These are phyloP conservation scores for Gossypium stocksii DNA, from an alignment of 345 rosid genomes.

Conservation along the genomic window DNA sequence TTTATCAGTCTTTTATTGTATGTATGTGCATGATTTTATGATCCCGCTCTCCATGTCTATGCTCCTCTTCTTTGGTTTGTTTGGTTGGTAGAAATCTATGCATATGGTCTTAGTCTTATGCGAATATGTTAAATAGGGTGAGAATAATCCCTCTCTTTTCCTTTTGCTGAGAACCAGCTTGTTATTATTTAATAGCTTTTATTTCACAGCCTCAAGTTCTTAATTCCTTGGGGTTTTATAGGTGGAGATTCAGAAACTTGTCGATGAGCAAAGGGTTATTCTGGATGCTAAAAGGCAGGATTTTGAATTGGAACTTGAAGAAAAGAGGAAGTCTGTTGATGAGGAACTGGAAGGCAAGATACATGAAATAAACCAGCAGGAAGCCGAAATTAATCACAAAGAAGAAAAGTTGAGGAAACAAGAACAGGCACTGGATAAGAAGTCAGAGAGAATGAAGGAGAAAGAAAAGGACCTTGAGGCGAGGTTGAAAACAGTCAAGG, in stretches of 20 bases:
- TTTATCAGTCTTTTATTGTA: neutral
- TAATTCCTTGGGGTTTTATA: conserved; percentile 24
- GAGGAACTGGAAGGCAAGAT: conserved; percentile 50
- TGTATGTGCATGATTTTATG: neutral
- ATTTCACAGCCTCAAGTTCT: conserved; percentile 3
- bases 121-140: neutral
- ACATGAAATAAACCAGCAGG: conserved; percentile 41
- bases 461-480: conserved; percentile 68
- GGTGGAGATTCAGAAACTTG: conserved; percentile 60
- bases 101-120: neutral
- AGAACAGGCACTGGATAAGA: conserved; percentile 50
- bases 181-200: neutral
- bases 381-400: conserved; percentile 44
- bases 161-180: neutral
- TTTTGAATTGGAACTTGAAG: conserved; percentile 54
- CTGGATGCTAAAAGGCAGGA: conserved; percentile 49
- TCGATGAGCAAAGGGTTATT: conserved; percentile 57
- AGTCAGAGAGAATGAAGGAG: conserved; percentile 56
- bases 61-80: neutral
- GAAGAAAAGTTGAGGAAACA: conserved; percentile 54
- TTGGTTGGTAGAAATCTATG: neutral
- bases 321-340: conserved; percentile 52
- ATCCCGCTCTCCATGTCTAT: neutral
- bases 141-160: neutral
- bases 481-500: conserved; percentile 48